phyloP scores from a whole-genome alignment of 148 eudicot genomes.

The Drosera capensis region DNA sequence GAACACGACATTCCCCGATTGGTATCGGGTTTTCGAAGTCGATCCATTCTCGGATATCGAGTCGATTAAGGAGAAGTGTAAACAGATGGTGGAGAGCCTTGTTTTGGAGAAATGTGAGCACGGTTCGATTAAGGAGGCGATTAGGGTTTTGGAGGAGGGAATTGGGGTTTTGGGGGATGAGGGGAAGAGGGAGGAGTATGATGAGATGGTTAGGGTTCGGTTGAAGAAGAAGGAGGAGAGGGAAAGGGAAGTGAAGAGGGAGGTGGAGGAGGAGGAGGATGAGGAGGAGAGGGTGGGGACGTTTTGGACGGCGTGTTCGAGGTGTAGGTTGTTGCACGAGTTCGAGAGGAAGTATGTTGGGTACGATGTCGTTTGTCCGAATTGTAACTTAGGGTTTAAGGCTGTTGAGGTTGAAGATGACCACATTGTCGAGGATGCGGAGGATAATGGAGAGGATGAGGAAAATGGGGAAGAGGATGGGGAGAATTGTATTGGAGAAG shows the following conservation, averaged over 20 bases:
- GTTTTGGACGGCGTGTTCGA: slow-evolving; percentile 46
- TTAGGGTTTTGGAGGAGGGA: slow-evolving; percentile 48
- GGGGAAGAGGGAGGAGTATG: slow-evolving; percentile 37
- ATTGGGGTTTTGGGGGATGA: slow-evolving; percentile 41
- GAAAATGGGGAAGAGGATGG: background rate
- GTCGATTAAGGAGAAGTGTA: slow-evolving; percentile 48
- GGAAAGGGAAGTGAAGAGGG: slow-evolving; percentile 6
- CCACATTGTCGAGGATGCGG: too few relatives aligned
- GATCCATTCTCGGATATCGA: slow-evolving; percentile 35
- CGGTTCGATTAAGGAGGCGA: slow-evolving; percentile 43
- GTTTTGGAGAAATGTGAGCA: slow-evolving; percentile 50
- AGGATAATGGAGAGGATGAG: background rate
- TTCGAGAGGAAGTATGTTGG: slow-evolving; percentile 67
- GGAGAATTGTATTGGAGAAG: too few relatives aligned
- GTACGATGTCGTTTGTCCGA: slow-evolving; percentile 46
- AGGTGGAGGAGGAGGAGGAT: slow-evolving; percentile 1
- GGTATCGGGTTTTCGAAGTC: slow-evolving; percentile 36
- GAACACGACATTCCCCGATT: slow-evolving; percentile 11
- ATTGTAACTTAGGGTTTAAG: slow-evolving; percentile 42
- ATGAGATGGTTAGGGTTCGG: slow-evolving; percentile 33
- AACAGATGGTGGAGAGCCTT: slow-evolving; percentile 40
- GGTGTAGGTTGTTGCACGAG: slow-evolving; percentile 33
- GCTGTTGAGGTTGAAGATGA: slow-evolving; percentile 30
- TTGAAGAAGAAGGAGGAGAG: slow-evolving; percentile 25
- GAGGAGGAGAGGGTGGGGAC: slow-evolving; percentile 8